These are phyloP conservation scores for Gloeophyllum trabeum DNA, from an alignment of 768 basidiomycete genomes.

Conservation along the genomic window DNA sequence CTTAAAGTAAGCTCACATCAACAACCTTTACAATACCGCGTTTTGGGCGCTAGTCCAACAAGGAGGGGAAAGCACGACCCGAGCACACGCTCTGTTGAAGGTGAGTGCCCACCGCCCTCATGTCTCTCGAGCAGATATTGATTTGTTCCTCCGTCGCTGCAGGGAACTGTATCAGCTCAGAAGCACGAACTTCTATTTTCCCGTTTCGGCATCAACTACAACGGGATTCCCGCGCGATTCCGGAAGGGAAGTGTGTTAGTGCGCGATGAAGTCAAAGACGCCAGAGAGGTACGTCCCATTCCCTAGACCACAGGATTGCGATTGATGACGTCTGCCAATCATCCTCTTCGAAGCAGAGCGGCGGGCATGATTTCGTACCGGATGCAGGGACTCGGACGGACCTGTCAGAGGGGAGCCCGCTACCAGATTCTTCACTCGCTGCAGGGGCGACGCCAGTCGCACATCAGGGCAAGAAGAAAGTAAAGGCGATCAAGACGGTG, in stretches of 20 bases:
- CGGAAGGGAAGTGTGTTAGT: slow-evolving; percentile 82
- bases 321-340: background rate
- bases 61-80: slow-evolving; percentile 63
- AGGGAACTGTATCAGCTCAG: slow-evolving; percentile 84
- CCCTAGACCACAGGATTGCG: too few species aligned
- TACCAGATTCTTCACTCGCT: slow-evolving; percentile 3
- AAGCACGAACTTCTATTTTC: slow-evolving; percentile 90
- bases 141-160: slow-evolving; percentile 1
- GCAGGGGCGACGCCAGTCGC: slow-evolving; percentile 6
- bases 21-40: slow-evolving; percentile 91
- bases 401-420: slow-evolving; percentile 9
- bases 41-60: slow-evolving; percentile 92
- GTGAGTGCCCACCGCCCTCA: slow-evolving; percentile 27
- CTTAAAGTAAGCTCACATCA: slow-evolving; percentile 71
- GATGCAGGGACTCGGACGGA: background rate
- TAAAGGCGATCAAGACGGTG: slow-evolving; percentile 30
- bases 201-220: slow-evolving; percentile 84
- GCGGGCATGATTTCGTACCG: too few species aligned
- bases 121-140: background rate
- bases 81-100: slow-evolving; percentile 73
- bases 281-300: too few species aligned
- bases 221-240: slow-evolving; percentile 54
- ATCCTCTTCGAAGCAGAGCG: background rate
- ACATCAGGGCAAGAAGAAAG: slow-evolving; percentile 25
- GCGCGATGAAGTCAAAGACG: slow-evolving; percentile 44